Evolutionary conservation across 352 stramenopile genomes (phyloP), one percentile per base, ranked within the genome.

Genomic region (Thalassiosira livingstoniorum): DNA sequence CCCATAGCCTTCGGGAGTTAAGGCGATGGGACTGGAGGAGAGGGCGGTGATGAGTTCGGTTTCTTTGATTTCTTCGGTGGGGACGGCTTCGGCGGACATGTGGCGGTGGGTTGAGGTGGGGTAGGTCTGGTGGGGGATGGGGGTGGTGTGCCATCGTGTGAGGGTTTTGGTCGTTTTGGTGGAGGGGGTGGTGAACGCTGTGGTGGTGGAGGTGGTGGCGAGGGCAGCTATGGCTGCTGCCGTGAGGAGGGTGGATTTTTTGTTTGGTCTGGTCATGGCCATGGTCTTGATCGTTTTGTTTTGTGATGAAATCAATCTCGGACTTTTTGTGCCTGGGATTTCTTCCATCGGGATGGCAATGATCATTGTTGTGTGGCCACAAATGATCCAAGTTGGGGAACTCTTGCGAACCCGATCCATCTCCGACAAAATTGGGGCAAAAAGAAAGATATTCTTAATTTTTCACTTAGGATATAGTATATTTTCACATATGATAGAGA

Each of bases 1-100:
- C 5, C 90, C 90, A 64, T 75, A 93, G 63, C 90, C 90, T 75
- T 91, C 86, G 11, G 87, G 90, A n/a, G 82, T 90, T 54, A 92
- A 77, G 39, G 67, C 70, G 27, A 35, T 51, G n/a, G 55, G 11
- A 5, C 57, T 25, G 69, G 42, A n/a, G 54, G 57, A 55, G 55
- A 53, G 29, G 35, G 23, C 37, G 69, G 25, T 42, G 32, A 27
- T 42, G 32, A 51, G 60, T 47, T 51, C 5, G 11, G 23, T 29
- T 10, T 10, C 10, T 21, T 53, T 53, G 21, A 53, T 21, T 53
- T 53, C 21, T 53, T 10, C 10, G 42, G 21, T 53, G 42, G 21
- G 42, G 10, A 53, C 10, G 51, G 51, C n/a, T n/a, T n/a, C n/a
- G n/a, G n/a, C n/a, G n/a, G n/a, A n/a, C n/a, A n/a, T n/a, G n/a